Percentiles rank a stretch among this genome's conserved stretches.
Conservation (phyloP, 306 rosid species). For the Datisca glomerata region DNA sequence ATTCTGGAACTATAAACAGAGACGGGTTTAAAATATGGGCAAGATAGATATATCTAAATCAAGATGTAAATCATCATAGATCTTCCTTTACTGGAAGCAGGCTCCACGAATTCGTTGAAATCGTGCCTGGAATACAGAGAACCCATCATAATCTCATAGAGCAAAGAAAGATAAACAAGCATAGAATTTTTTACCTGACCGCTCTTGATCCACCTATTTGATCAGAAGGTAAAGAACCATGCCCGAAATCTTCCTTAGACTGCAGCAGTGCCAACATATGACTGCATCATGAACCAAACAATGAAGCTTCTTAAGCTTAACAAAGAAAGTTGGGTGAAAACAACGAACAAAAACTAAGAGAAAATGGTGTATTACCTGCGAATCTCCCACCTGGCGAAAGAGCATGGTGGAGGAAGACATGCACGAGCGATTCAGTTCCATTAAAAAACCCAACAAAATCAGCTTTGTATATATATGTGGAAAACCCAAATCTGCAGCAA, state of each 20-base stretch:
- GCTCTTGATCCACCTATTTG: no score
- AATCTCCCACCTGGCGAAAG: no score
- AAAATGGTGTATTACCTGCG: slow-evolving; percentile 55
- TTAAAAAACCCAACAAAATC: no score
- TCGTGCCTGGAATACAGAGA: no score
- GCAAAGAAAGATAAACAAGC: no score
- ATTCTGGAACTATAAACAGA: slow-evolving; percentile 84
- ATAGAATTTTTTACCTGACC: no score
- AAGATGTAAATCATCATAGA: slow-evolving; percentile 60
- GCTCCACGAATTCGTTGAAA: slow-evolving; percentile 82
- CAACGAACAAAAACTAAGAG: slow-evolving; percentile 2
- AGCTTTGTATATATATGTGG: no score
- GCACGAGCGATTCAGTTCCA: no score
- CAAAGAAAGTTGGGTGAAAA: neutral
- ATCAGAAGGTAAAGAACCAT: slow-evolving; percentile 68
- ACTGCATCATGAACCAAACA: no score
- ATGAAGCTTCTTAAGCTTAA: slow-evolving; percentile 8
- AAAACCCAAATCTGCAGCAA: no score
- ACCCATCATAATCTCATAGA: no score
- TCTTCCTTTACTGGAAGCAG: slow-evolving; percentile 86
- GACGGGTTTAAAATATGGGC: slow-evolving; percentile 82
- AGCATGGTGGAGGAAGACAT: no score
- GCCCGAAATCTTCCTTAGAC: slow-evolving; percentile 86
- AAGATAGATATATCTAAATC: slow-evolving; percentile 79
- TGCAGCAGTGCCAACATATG: slow-evolving; percentile 78